Evolutionary conservation across 495 filamentous ascomycete genomes (phyloP), one percentile per base, ranked within the genome.

Genomic region (Immersiella caudata): DNA sequence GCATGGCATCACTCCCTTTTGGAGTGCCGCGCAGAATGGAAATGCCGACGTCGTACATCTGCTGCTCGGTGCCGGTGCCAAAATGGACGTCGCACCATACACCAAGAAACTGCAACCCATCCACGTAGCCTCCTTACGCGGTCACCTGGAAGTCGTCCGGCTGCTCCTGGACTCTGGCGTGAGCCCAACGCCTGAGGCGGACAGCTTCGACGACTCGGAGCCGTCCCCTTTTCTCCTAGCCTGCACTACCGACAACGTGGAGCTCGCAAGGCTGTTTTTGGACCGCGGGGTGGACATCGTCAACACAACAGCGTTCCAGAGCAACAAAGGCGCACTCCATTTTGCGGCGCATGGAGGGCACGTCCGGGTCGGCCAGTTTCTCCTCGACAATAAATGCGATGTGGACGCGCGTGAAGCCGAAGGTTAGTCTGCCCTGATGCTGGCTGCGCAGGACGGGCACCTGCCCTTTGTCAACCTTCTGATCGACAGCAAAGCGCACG

Each of bases 371-470:
- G 29, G 6, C 29, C 4, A 22, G 6, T 6, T 60, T 7, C 58
- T 60, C 6, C 2, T 60, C 0, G 18, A 60, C 0, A 36, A 60
- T 26, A 33, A 25, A 16, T 60, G 58, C 7, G 29, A 60, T 20
- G 16, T 60, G 6, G 58, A 60, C 18, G 29, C 29, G 0, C 6
- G 22, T 1, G 58, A 60, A 7, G 58, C 33, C 2, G 58, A 60
- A 0, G 58, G 58, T 0, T 46, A 33, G 58, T 1, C 29, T 3
- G 24, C 58, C 6, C 12, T 60, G 26, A 33, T 60, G 58, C 5
- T 60, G n/a, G 58, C 58, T 24, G 58, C 58, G 58, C 58, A 46
- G 58, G 6, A 60, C 7, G 29, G 58, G n/a, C 58, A 60, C 58
- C 6, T 60, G 16, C 0, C 26, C 16, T 46, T 60, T 24, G 18